Conservation (phyloP, 768 basidiomycete species). For the Postia placenta region DNA sequence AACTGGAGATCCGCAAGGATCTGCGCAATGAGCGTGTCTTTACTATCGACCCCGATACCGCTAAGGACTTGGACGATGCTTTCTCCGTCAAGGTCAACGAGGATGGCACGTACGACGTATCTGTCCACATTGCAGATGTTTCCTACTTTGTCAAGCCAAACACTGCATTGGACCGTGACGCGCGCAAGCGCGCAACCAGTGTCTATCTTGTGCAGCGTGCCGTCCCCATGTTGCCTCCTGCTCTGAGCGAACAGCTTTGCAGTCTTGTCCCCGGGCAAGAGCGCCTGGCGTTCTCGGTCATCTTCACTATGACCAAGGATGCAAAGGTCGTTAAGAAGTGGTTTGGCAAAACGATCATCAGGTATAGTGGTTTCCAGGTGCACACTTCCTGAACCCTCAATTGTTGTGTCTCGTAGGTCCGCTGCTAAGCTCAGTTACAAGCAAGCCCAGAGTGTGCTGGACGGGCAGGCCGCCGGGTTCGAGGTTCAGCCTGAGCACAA, state of each 20-base stretch:
- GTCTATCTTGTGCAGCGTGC: conserved; percentile 95
- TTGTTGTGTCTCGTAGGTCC: conserved; percentile 47
- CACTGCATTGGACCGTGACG: conserved; percentile 97
- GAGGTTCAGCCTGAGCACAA: conserved; percentile 53
- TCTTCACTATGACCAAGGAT: conserved; percentile 82
- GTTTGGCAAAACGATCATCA: conserved; percentile 91
- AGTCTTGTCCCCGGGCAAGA: conserved; percentile 86
- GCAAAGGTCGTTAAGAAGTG: conserved; percentile 81
- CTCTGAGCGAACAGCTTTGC: conserved; percentile 90
- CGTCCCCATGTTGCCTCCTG: conserved; percentile 95
- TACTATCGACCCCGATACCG: conserved; percentile 86
- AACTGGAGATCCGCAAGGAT: conserved; percentile 85
- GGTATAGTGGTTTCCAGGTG: conserved; percentile 38
- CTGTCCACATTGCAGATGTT: conserved; percentile 95
- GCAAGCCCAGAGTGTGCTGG: conserved; percentile 77
- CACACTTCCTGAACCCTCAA: conserved; percentile 1
- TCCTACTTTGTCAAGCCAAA: conserved; percentile 93
- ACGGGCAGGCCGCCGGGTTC: conserved; percentile 56
- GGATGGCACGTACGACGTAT: conserved; percentile 88
- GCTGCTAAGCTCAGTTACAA: conserved; percentile 79
- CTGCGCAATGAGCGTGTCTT: conserved; percentile 81
- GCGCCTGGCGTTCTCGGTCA: conserved; percentile 83
- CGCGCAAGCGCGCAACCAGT: conserved; percentile 92
- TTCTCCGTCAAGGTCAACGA: conserved; percentile 84
- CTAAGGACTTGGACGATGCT: conserved; percentile 94